Evolutionary conservation across 2,329 filamentous ascomycete genomes (phyloP).

Genomic region (Cryphonectria nitschkei): DNA sequence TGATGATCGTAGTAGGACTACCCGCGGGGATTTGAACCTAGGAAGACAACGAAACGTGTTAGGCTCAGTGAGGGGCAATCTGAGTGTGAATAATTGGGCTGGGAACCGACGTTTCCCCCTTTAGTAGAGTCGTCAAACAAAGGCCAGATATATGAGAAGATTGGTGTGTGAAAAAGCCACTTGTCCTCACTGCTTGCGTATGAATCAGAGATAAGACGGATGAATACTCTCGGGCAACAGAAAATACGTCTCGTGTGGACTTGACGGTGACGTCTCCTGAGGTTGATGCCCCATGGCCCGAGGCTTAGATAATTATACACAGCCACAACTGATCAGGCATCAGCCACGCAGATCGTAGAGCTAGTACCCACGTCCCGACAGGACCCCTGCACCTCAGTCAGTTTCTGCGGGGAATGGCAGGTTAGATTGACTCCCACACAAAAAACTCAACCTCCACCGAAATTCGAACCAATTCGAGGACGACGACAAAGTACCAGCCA

Average conservation of each 20-base stretch:
- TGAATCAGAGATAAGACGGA: conserved; percentile 14
- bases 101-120: neutral
- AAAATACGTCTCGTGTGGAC: conserved; percentile 1
- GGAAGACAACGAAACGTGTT: neutral
- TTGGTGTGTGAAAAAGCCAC: conserved; percentile 12
- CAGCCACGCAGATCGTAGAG: conserved; percentile 1
- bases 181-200: conserved; percentile 7
- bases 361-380: conserved; percentile 2
- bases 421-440: conserved; percentile 22
- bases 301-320: conserved; percentile 7
- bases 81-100: neutral
- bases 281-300: neutral
- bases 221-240: conserved; percentile 4
- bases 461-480: conserved; percentile 27
- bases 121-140: neutral
- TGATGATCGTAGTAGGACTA: conserved; percentile 31
- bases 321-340: conserved; percentile 13
- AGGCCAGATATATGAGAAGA: neutral
- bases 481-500: conserved; percentile 25
- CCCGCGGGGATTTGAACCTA: neutral
- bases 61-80: neutral
- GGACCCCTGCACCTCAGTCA: conserved; percentile 11
- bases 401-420: conserved; percentile 1
- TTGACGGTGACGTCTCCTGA: conserved; percentile 22
- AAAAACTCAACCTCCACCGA: conserved; percentile 27